Base-by-base conservation (phyloP, 2,329 filamentous ascomycete genomes). In the Apiospora koreana region DNA sequence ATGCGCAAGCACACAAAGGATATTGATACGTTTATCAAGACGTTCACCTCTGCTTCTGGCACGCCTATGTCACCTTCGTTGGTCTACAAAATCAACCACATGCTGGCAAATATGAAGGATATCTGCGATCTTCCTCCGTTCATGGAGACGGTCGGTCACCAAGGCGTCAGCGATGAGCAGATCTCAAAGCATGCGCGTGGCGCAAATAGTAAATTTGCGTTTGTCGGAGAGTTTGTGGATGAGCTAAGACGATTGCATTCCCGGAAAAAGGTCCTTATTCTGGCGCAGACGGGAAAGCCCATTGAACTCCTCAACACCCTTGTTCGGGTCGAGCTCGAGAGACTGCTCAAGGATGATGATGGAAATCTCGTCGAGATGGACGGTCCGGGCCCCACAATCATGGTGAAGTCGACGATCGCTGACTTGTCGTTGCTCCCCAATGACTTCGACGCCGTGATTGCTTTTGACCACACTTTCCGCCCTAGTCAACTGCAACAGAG, bases 201-300 rank as follows among this genome's bases (percentile, higher is more conserved):
- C 68, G 85, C 87, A 12, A 91, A 89, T 77, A 81, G 87, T 69
- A 92, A 92, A 73, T 89, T 87, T 73, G 85, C 83, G 42, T 91
- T 92, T 73, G 74, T 91, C 7, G 85, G 83, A 62, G 87, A 90
- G 72, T 80, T 92, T 3, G 76, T 91, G 41, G 80, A 85, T 25
- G 75, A 78, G 10, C 75, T 90, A 14, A 75, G 77, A n/a, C 77
- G 80, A 21, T 77, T 80, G 14, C 73, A 73, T 21, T 77, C 77
- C 16, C 80, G 85, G 14, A 84, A 82, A 46, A 86, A 84, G 45
- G 77, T 91, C 9, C 78, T 90, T 18, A 83, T 92, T 31, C 75
- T 91, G 14, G 86, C 83, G 10, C 85, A 85, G 25, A 83, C 85
- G 7, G 83, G 83, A 12, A 81, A 83, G 41, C 79, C 88, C 8